Conservation (phyloP, 129 eudicot species). For the Ambrosia trifida region DNA sequence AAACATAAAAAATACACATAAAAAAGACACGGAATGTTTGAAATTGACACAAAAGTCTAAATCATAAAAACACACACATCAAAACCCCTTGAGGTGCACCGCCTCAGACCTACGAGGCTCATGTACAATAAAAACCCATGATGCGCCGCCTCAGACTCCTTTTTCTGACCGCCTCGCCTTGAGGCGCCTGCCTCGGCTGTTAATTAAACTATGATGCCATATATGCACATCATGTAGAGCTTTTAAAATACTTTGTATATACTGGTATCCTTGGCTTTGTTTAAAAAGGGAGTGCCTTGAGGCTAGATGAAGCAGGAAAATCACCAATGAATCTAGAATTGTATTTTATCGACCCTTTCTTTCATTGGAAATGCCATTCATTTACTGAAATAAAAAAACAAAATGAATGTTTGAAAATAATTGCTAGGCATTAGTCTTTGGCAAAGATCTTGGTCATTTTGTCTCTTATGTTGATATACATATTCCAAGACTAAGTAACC, state of each 20-base stretch:
- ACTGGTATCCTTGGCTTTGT: neutral
- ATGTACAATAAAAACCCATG: no score
- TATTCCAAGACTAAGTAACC: neutral
- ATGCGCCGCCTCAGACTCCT: no score
- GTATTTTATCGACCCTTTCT: neutral
- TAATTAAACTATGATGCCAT: neutral
- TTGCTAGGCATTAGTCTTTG: neutral
- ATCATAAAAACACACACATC: no score
- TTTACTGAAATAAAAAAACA: neutral
- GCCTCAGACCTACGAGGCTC: no score
- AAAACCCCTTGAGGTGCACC: no score
- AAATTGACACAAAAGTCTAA: no score
- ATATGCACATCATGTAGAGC: neutral
- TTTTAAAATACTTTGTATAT: neutral
- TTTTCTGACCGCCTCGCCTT: no score
- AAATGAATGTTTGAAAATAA: neutral
- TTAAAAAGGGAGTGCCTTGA: no score
- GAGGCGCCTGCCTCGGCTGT: no score
- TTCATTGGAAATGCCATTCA: neutral
- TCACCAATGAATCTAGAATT: neutral
- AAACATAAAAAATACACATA: no score
- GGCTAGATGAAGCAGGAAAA: neutral
- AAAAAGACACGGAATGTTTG: no score
- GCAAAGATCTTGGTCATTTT: neutral
- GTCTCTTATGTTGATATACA: neutral